These are phyloP conservation scores for Chaetomium tenue DNA, from an alignment of 495 filamentous ascomycete genomes.

Conservation along the genomic window DNA sequence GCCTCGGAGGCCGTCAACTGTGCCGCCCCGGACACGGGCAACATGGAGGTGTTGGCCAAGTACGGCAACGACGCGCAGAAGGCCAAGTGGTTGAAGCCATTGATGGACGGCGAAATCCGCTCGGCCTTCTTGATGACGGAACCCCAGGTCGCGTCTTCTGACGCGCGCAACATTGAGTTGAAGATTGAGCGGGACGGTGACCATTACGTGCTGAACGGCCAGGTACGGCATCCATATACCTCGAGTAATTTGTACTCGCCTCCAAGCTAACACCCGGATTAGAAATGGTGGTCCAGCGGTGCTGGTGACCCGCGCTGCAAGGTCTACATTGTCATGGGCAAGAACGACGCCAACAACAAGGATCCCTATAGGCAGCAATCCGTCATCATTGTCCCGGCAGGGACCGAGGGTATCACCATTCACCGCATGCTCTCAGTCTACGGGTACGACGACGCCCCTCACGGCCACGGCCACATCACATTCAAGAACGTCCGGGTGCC, in stretches of 20 bases:
- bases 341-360: conserved; percentile 66
- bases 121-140: conserved; percentile 95
- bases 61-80: conserved; percentile 92
- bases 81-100: conserved; percentile 75
- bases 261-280: conserved; percentile 3
- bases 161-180: conserved; percentile 85
- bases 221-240: conserved; percentile 48
- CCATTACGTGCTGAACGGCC: conserved; percentile 82
- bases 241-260: conserved; percentile 13
- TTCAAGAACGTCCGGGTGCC: conserved; percentile 86
- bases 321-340: conserved; percentile 91
- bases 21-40: conserved; percentile 87
- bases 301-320: conserved; percentile 88
- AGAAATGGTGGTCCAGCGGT: conserved; percentile 97
- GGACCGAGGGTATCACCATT: conserved; percentile 72
- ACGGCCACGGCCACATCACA: conserved; percentile 85
- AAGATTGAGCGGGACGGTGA: conserved; percentile 76
- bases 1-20: conserved; percentile 91
- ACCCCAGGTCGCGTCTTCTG: conserved; percentile 77
- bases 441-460: conserved; percentile 91
- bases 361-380: conserved; percentile 85
- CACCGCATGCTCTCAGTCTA: conserved; percentile 86
- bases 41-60: conserved; percentile 94
- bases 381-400: conserved; percentile 78
- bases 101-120: conserved; percentile 82